A percentile compares a stretch with the other conserved stretches of the same genome.
These are phyloP conservation scores for Cladosporium austrohemisphaericum DNA, from an alignment of 2,329 filamentous ascomycete species.

Conservation along the genomic window DNA sequence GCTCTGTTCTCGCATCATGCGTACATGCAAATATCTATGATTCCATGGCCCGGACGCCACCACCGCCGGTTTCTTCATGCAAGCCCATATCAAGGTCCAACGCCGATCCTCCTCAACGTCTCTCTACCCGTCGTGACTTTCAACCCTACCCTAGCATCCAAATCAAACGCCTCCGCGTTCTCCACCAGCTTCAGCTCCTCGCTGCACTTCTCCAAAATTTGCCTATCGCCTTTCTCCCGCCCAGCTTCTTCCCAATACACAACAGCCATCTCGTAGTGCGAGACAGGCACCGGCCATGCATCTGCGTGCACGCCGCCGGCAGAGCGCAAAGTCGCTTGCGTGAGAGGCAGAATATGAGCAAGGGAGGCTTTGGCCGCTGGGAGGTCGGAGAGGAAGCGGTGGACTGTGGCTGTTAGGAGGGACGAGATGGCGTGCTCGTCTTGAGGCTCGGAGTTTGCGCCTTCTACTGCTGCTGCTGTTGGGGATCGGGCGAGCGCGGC, in stretches of 20 bases:
- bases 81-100: too few relatives aligned
- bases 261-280: conserved; percentile 82
- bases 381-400: conserved; percentile 57
- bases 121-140: conserved; percentile 66
- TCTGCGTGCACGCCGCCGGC: conserved; percentile 39
- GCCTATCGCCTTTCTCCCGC: conserved; percentile 35
- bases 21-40: too few relatives aligned
- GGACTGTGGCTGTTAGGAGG: conserved; percentile 62
- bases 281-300: conserved; percentile 68
- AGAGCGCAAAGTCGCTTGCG: conserved; percentile 33
- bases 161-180: conserved; percentile 66
- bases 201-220: conserved; percentile 59
- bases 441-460: conserved; percentile 40
- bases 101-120: conserved; percentile 48
- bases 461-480: neutral
- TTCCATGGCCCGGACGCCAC: too few relatives aligned
- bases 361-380: conserved; percentile 63
- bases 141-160: conserved; percentile 71
- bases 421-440: conserved; percentile 64
- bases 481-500: conserved; percentile 61
- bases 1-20: too few relatives aligned
- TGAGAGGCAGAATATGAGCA: conserved; percentile 59
- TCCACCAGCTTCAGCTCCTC: conserved; percentile 63
- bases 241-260: conserved; percentile 68
- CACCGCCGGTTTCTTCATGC: too few relatives aligned